phyloP scores from a whole-genome alignment of 140 eudicot species.

The Anethum foeniculum region DNA sequence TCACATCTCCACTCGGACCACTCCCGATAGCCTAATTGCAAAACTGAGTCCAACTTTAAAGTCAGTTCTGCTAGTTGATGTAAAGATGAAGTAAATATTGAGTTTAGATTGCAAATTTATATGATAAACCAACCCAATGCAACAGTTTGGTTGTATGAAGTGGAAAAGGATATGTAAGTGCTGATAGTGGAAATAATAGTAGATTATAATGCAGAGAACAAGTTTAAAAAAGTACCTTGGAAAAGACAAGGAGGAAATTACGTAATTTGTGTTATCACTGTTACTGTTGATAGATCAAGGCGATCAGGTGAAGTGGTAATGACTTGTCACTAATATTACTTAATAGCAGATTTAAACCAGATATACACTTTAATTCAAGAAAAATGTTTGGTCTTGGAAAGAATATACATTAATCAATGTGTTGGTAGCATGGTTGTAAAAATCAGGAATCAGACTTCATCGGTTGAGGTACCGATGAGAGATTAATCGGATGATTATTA shows the following conservation, averaged over 20 bases:
- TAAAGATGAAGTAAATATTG: no score
- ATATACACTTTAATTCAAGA: neutral
- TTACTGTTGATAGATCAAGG: neutral
- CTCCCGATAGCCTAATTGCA: no score
- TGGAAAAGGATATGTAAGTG: no score
- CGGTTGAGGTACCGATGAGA: no score
- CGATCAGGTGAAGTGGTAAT: neutral
- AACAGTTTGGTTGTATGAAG: no score
- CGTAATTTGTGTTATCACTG: neutral
- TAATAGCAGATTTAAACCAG: neutral
- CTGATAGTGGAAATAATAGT: neutral
- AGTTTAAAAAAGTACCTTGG: neutral
- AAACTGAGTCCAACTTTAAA: no score
- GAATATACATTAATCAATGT: neutral
- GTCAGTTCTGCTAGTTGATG: no score
- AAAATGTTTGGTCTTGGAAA: neutral
- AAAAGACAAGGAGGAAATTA: neutral
- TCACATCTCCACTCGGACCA: no score
- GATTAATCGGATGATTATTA: no score
- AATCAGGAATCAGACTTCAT: no score
- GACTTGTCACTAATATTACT: neutral
- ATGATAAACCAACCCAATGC: no score
- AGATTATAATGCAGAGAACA: neutral
- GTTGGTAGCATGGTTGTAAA: neutral
- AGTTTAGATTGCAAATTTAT: no score